These are phyloP conservation scores for Pelargonium fulgidum DNA, from an alignment of 441 rosid species.

Conservation along the genomic window DNA sequence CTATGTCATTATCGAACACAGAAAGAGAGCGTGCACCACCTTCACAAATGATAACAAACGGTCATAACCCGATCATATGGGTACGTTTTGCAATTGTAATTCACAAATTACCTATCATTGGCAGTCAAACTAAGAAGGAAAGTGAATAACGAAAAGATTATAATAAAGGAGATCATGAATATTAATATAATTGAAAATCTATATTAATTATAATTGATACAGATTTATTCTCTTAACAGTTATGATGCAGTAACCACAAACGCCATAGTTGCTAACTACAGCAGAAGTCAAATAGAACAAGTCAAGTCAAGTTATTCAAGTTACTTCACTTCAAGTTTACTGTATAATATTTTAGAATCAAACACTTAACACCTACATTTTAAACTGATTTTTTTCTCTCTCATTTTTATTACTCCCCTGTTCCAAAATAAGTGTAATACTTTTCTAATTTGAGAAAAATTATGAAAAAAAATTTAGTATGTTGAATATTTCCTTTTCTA, in stretches of 20 bases:
- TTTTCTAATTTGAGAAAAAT: too few relatives aligned
- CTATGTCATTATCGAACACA: constrained; percentile 76
- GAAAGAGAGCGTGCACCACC: constrained; percentile 93
- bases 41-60: constrained; percentile 27
- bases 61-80: constrained; percentile 5
- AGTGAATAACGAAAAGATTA: too few relatives aligned
- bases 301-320: not conserved
- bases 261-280: not conserved
- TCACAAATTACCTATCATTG: constrained; percentile 8
- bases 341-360: not conserved
- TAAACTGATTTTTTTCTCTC: not conserved
- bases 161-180: too few relatives aligned
- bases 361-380: not conserved
- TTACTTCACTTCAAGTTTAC: constrained; percentile 6
- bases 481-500: too few relatives aligned
- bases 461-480: too few relatives aligned
- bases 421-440: too few relatives aligned
- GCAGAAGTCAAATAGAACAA: not conserved
- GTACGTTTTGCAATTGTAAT: constrained; percentile 14
- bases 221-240: not conserved
- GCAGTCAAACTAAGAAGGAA: too few relatives aligned
- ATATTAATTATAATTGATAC: too few relatives aligned
- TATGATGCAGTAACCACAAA: not conserved
- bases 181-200: too few relatives aligned
- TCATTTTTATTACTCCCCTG: too few relatives aligned